These are phyloP conservation scores for Chytriomyces hyalinus DNA, from an alignment of 192 early-diverging fungal genomes.

Conservation along the genomic window DNA sequence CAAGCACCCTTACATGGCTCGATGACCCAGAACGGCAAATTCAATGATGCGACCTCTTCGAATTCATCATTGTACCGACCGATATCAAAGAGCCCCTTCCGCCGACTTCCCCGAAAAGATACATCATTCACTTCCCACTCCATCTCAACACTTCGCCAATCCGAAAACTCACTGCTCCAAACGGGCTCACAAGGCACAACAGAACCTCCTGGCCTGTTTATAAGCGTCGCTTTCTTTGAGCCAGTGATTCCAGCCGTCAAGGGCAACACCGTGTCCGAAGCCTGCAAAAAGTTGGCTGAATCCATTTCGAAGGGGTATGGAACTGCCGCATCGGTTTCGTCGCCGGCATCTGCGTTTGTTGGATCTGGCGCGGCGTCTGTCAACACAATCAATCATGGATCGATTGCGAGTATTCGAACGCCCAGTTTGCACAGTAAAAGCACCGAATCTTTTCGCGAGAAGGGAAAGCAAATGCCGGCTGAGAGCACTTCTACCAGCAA, in stretches of 20 bases:
- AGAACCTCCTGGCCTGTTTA: not conserved
- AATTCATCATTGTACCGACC: not conserved
- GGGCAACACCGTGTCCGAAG: slow-evolving; percentile 15
- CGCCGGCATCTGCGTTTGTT: not conserved
- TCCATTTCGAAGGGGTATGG: not conserved
- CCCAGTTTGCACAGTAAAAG: not conserved
- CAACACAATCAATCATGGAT: not conserved
- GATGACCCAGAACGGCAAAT: not conserved
- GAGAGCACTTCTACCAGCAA: not conserved
- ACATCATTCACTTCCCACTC: not conserved
- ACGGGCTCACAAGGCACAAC: not conserved
- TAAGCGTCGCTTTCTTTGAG: slow-evolving; percentile 15
- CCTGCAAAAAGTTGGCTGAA: not conserved
- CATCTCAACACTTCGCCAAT: not conserved
- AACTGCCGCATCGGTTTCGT: not conserved
- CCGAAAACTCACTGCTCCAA: not conserved
- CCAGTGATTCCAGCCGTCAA: slow-evolving; percentile 16
- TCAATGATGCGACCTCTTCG: not conserved
- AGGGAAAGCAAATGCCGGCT: not conserved
- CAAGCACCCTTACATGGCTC: not conserved
- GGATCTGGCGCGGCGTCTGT: not conserved
- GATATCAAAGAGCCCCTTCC: not conserved
- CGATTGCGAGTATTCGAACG: not conserved
- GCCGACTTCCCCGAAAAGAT: not conserved
- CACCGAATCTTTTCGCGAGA: not conserved